Evolutionary conservation across 2,329 filamentous ascomycete genomes (phyloP), one percentile per base, ranked within the genome.

Genomic region (Ilyonectria robusta): DNA sequence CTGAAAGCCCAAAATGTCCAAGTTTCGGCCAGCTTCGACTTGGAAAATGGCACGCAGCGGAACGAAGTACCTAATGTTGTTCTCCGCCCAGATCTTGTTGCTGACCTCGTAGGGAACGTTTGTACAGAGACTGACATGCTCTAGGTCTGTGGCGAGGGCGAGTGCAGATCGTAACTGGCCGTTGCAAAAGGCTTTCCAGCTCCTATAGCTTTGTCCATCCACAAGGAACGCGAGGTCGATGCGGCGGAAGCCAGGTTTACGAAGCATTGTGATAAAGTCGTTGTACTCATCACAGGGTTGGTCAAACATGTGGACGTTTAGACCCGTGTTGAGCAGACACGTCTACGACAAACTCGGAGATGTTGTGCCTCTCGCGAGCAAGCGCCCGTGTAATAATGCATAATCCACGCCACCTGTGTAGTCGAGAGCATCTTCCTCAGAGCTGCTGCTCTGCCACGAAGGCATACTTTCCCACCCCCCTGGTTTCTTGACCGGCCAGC

Each of bases 301-400:
- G 8, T 65, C 62, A 40, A 65, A 65, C 17, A 65, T 59, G 40
- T 80, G 7, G 60, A 56, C 0, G 15, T 61, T 61, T 2, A 61
- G n/a, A 4, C 59, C 59, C 6, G 50, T 61, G 26, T 54, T 46
- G 3, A 61, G 48, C 13, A 54, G 29, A 11, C 48, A 51, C 40
- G 50, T 61, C 59, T 15, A 61, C 50, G 40, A 55, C 40, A 10
- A 61, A 61, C 40, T 61, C 59, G 2, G 40, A n/a, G 10, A 55
- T 17, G 2, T 35, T 33, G 50, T 61, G 59, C 3, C 55, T 10
- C 2, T 26, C 10, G 29, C 31, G 40, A 13, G 59, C 59, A 9
- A 61, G 59, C 37, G 37, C 29, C 48, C 40, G 21, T 8, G 50
- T 47, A 6, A 61, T 37, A 29, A 55, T 55, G 3, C 29, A 40